Evolutionary conservation across 179 eudicot genomes (phyloP), one percentile per base, ranked within the genome.

Genomic region (Silene vulgaris): DNA sequence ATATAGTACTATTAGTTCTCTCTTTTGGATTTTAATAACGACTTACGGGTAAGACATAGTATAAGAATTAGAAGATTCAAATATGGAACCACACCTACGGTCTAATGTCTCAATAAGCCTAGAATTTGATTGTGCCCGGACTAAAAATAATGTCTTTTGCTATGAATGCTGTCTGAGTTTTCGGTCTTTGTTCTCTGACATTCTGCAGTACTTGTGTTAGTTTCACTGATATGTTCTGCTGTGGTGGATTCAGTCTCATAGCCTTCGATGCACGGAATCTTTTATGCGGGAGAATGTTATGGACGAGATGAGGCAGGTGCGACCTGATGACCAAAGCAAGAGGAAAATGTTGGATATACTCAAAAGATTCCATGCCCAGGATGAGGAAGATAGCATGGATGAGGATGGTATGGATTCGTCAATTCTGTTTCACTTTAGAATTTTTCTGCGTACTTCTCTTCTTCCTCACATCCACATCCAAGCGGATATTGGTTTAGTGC

Each of bases 251-350:
- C 85, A 92, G 97, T 87, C 96, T 65, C 99, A 95, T 76, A 86
- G 95, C 78, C 82, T 87, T 64, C 85, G 93, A 30, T 95, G 97
- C 79, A 89, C 93, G 23, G 97, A 95, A 83, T 92, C 97, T 16
- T 95, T 95, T 76, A 95, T 89, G 97, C 87, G 85, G 75, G 99
- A 92, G 8, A 95, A 95, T 86, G 97, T 95, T 8, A 70, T 88
- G 89, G 93, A 78, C 72, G 96, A 89, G 86, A 74, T 92, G 74
- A 82, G 66, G 48, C 96, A 87, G 21, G 50, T 87, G 69, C 85
- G 83, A 5, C 85, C 96, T 29, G 87, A 86, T 80, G 90, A 88
- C 74, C 88, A 82, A 77, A 83, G 85, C 79, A 92, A 89, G 80
- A 84, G 79, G 23, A 92, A 88, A 78, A 95, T 93, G 96, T 54